Conservation (phyloP, 2,329 filamentous ascomycete species). For the Xylaria digitata region DNA sequence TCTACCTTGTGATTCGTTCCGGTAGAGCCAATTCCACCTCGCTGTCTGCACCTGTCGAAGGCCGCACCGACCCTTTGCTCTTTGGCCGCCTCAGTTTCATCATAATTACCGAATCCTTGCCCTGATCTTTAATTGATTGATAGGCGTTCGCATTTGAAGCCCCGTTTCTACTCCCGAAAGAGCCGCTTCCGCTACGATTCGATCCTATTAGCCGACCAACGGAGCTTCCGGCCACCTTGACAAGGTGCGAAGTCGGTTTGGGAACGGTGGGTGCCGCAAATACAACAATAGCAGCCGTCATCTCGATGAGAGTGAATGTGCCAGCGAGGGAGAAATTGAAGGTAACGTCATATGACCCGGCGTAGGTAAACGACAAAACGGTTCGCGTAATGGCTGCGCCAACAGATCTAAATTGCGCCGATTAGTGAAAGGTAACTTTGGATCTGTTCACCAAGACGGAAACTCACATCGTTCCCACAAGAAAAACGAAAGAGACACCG, state of each 20-base stretch:
- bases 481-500: constrained; percentile 18
- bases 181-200: constrained; percentile 3
- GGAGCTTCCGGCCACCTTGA: constrained; percentile 21
- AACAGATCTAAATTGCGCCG: constrained; percentile 11
- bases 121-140: constrained; percentile 9
- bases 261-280: constrained; percentile 25
- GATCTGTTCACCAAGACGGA: neutral
- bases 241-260: constrained; percentile 15
- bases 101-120: neutral
- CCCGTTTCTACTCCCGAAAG: neutral
- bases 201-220: constrained; percentile 16
- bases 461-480: constrained; percentile 16
- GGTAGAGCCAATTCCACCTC: constrained; percentile 15
- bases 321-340: constrained; percentile 24
- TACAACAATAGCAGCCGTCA: constrained; percentile 19
- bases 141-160: constrained; percentile 19
- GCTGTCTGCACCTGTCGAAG: constrained; percentile 11
- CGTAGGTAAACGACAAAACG: constrained; percentile 24
- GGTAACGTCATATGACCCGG: constrained; percentile 12
- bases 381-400: constrained; percentile 21
- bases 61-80: constrained; percentile 14
- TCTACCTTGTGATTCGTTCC: neutral
- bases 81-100: constrained; percentile 15
- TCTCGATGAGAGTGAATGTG: constrained; percentile 19
- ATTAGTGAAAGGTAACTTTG: neutral